phyloP scores from a whole-genome alignment of 257 asterid genomes.

The Henckelia pumila region DNA sequence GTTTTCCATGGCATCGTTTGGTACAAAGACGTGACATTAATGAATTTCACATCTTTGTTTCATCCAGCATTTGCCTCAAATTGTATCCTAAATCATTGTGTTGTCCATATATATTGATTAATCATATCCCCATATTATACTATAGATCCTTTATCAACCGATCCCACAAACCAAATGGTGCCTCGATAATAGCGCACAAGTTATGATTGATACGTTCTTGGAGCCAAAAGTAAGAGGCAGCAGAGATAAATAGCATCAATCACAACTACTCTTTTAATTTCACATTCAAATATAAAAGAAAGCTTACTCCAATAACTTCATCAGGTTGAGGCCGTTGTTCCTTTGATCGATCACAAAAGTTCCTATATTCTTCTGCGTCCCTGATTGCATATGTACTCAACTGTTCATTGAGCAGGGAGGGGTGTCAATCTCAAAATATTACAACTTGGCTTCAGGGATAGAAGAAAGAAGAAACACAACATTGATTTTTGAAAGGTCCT shows the following conservation, averaged over 20 bases:
- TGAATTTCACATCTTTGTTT: too few species aligned
- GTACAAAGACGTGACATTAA: not conserved
- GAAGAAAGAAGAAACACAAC: not conserved
- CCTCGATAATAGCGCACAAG: not conserved
- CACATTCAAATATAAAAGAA: slow-evolving; percentile 5
- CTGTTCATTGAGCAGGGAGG: slow-evolving; percentile 38
- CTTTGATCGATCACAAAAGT: slow-evolving; percentile 86
- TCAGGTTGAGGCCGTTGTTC: slow-evolving; percentile 96
- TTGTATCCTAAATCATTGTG: too few species aligned
- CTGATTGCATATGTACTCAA: slow-evolving; percentile 41
- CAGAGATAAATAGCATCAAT: slow-evolving; percentile 3
- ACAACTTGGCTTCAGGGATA: not conserved
- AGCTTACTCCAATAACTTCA: slow-evolving; percentile 88
- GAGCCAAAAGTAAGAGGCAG: not conserved
- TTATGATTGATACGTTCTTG: slow-evolving; percentile 8
- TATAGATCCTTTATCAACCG: not conserved
- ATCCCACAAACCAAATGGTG: too few species aligned
- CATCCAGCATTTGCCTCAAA: not conserved
- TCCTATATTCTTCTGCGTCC: slow-evolving; percentile 86
- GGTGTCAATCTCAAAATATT: slow-evolving; percentile 12
- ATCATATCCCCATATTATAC: not conserved
- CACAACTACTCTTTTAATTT: slow-evolving; percentile 1
- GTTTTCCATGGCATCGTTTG: not conserved
- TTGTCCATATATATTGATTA: not conserved
- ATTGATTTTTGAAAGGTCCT: not conserved